A percentile compares a stretch with the other conserved stretches of the same genome.
These are phyloP conservation scores for Chernovozyma sophiae-reginae DNA, from an alignment of 1,139 yeast species.

Conservation along the genomic window DNA sequence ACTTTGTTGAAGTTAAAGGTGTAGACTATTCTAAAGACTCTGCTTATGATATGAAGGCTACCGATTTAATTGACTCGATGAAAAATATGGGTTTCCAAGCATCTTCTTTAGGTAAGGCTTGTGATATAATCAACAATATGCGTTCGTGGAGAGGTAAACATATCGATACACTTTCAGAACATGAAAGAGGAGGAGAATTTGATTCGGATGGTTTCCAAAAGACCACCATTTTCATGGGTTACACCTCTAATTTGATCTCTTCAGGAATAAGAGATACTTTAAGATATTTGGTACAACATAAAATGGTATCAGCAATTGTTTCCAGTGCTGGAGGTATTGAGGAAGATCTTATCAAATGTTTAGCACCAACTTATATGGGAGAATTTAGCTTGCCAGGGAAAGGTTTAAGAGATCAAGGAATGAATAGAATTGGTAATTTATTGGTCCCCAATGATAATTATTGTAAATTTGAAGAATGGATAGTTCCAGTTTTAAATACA, in stretches of 20 bases:
- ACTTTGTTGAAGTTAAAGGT: slow-evolving; percentile 74
- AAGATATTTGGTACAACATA: slow-evolving; percentile 84
- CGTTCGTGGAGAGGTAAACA: slow-evolving; percentile 86
- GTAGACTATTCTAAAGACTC: slow-evolving; percentile 78
- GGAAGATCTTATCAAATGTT: slow-evolving; percentile 91
- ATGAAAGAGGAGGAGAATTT: slow-evolving; percentile 67
- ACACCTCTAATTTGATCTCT: slow-evolving; percentile 93
- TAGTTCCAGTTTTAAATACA: slow-evolving; percentile 83
- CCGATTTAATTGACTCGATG: slow-evolving; percentile 78
- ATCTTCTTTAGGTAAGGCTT: slow-evolving; percentile 75
- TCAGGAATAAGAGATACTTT: slow-evolving; percentile 92
- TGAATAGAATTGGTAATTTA: slow-evolving; percentile 95
- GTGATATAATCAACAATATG: slow-evolving; percentile 90
- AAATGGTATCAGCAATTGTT: slow-evolving; percentile 91
- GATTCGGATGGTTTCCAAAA: slow-evolving; percentile 81
- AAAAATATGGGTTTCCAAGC: slow-evolving; percentile 98
- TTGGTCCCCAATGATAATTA: slow-evolving; percentile 97
- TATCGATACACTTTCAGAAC: slow-evolving; percentile 59
- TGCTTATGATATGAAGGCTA: slow-evolving; percentile 69
- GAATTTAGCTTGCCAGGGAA: slow-evolving; percentile 82
- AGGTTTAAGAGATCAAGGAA: slow-evolving; percentile 84
- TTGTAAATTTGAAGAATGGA: slow-evolving; percentile 97
- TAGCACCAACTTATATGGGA: slow-evolving; percentile 94
- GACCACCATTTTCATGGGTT: slow-evolving; percentile 90
- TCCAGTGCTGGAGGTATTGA: slow-evolving; percentile 98